Base-by-base conservation (phyloP, 1,284 basidiomycete species). In the Ceratobasidium papillatum region DNA sequence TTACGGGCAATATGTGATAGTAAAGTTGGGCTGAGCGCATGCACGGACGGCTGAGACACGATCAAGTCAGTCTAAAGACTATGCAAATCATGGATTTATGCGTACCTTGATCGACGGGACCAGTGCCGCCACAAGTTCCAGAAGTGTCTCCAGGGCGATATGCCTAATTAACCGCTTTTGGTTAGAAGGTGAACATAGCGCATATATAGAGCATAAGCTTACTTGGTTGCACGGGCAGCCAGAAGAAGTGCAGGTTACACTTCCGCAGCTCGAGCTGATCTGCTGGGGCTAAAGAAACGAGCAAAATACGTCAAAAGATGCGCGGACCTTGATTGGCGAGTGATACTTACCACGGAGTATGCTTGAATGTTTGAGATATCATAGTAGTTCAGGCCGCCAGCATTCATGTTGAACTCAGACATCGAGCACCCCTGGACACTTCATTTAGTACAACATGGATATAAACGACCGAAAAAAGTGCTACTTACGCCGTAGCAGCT, bases 301-400 rank as follows among this genome's bases (percentile, higher is more conserved):
- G 9, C 19, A 61, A 61, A 3, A 8, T 5, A 45, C 25, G 41
- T 62, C 11, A 62, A 30, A 3, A 7, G 38, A 9, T 22, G 12
- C 19, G 8, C 3, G 19, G 19, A 47, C 45, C 9, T n/a, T 47
- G 19, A 4, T 17, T 9, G 4, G 19, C 11, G 45, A 19, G 9
- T 17, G 45, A 47, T 19, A 47, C 45, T 47, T 62, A 62, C 69
- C 58, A 75, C 68, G 36, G 32, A 64, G 52, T 71, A 75, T 3
- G 66, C 74, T 12, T 69, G 66, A 14, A 75, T 75, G 68, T 75
- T 75, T 1, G 74, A 75, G 58, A 75, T 75, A 27, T 75, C 74
- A 25, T 75, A 75, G 45, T 43, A 75, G 51, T 69, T 71, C 30
- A 75, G 36, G 4, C 74, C 74, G 2, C 34, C 56, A n/a, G 59